Evolutionary conservation across 2,329 filamentous ascomycete species (phyloP), one percentile per base, ranked within the genome.

Genomic region (Epichloe sibirici): DNA sequence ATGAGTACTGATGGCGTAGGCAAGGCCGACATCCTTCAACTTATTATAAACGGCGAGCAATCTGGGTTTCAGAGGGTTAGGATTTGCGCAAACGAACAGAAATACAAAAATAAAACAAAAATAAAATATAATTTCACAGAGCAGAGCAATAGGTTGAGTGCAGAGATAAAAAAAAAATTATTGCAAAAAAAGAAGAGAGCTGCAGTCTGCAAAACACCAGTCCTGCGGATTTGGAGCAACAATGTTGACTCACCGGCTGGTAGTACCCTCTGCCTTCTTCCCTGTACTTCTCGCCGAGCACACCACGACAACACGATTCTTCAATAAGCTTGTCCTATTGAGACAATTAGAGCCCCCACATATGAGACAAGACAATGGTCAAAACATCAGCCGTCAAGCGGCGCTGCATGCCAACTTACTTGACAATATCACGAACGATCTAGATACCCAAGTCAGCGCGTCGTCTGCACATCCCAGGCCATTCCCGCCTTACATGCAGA

Each of bases 201-300:
- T 8, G 21, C 28, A n/a, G 17, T 31, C 4, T 8, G 25, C 11
- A 34, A 37, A 37, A 38, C 21, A 13, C 17, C 42, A 37, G 12
- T 5, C 25, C 31, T 37, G 44, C 44, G 12, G 3, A 17, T 21
- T 17, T 13, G 28, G 17, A 51, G 17, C 28, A 35, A n/a, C 40
- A 45, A n/a, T 4, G 37, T 13, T 46, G 67, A 78, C 84, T 80
- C 72, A 90, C 86, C 90, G 82, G 71, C 94, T 97, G 39, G 93
- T 98, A 55, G 93, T 98, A 56, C 93, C 93, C 61, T 94, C 89
- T 51, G 84, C 81, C 73, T 98, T 98, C 66, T 91, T 95, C 57
- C 89, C 90, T 55, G 88, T 93, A 71, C 90, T 96, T 66, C 93
- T 79, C 43, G 93, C 93, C 56, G 93, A 98, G 72, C 93, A 98